Evolutionary conservation across 768 basidiomycete species (phyloP).

Genomic region (Omphalotus guepiniiformis): DNA sequence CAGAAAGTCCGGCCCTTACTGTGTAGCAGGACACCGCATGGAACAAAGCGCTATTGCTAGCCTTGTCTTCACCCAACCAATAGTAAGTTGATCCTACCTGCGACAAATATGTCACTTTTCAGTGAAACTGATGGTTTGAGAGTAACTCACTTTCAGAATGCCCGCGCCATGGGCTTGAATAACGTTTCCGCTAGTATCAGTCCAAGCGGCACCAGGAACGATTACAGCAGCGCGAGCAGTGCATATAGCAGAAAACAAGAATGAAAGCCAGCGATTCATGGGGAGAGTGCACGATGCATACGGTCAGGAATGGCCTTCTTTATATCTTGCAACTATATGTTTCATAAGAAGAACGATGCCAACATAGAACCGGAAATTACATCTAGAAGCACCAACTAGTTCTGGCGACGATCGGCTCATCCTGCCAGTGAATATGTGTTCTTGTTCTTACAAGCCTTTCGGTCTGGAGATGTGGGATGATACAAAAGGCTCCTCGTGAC

Average conservation of each 20-base stretch:
- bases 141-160: conserved; percentile 49
- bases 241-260: conserved; percentile 12
- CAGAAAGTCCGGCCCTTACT: conserved; percentile 22
- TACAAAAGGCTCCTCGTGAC: no score
- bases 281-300: no score
- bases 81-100: conserved; percentile 54
- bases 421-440: no score
- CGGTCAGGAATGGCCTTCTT: no score
- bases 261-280: conserved; percentile 6
- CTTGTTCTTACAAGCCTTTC: no score
- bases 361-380: no score
- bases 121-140: background rate
- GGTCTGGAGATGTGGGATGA: no score
- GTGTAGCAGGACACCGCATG: conserved; percentile 56
- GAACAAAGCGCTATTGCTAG: conserved; percentile 47
- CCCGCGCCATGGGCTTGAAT: conserved; percentile 66
- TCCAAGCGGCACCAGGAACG: conserved; percentile 60
- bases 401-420: no score
- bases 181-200: conserved; percentile 53
- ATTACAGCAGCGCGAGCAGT: conserved; percentile 38
- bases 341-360: no score
- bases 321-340: no score
- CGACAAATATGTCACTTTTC: background rate
- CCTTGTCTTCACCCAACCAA: conserved; percentile 64
- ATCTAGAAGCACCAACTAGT: no score